Evolutionary conservation across 1,284 basidiomycete genomes (phyloP).

Genomic region (Ceratobasidium sp.): DNA sequence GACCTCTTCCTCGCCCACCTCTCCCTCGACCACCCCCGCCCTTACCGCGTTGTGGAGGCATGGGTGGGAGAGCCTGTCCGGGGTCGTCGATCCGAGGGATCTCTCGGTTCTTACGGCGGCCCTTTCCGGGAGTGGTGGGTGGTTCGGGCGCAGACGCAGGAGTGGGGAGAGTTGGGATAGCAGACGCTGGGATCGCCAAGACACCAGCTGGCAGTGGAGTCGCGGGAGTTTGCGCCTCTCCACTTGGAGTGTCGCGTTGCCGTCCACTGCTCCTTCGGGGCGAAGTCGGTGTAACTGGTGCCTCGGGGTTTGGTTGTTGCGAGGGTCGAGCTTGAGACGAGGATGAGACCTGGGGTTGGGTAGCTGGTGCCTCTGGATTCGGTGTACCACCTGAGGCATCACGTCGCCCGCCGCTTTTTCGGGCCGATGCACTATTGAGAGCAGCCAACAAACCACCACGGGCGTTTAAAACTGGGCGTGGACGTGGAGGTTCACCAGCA

Average conservation of each 20-base stretch:
- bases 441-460: slow-evolving; percentile 20
- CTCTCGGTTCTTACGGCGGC: slow-evolving; percentile 29
- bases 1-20: slow-evolving; percentile 59
- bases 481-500: slow-evolving; percentile 19
- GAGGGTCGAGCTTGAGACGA: background rate
- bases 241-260: slow-evolving; percentile 8
- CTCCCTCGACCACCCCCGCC: slow-evolving; percentile 57
- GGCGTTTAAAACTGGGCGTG: slow-evolving; percentile 7
- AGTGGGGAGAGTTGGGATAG: background rate
- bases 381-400: background rate
- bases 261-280: background rate
- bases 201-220: slow-evolving; percentile 32
- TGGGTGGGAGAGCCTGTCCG: slow-evolving; percentile 19
- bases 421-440: background rate
- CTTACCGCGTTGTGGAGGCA: slow-evolving; percentile 14
- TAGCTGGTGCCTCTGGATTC: background rate
- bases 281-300: no score
- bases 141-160: slow-evolving; percentile 2
- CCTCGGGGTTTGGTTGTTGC: no score
- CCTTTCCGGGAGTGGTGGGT: slow-evolving; percentile 4
- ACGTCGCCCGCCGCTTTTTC: background rate
- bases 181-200: slow-evolving; percentile 18
- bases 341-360: background rate
- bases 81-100: slow-evolving; percentile 46
- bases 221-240: background rate